A percentile compares a stretch with the other conserved stretches of the same genome.
phyloP scores from a whole-genome alignment of 2,329 filamentous ascomycete species.

The Pseudogymnoascus sp. region DNA sequence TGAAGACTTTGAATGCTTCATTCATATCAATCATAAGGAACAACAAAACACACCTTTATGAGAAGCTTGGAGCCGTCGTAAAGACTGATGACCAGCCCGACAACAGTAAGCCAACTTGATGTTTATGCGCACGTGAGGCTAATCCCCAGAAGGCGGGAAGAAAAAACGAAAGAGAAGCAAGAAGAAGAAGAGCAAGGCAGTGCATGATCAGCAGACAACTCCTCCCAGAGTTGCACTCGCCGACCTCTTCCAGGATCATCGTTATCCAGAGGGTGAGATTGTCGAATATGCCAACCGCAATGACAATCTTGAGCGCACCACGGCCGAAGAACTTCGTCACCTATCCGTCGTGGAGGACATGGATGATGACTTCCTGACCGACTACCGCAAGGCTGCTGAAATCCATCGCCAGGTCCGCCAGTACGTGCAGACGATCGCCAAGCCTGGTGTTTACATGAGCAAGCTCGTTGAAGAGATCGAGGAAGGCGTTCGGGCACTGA shows the following conservation, averaged over 20 bases:
- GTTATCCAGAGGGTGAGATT: constrained; percentile 68
- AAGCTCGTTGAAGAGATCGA: constrained; percentile 46
- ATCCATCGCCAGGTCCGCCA: constrained; percentile 46
- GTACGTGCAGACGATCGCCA: constrained; percentile 38
- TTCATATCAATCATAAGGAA: neutral
- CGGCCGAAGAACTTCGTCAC: constrained; percentile 72
- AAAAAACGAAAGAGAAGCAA: constrained; percentile 75
- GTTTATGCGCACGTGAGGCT: constrained; percentile 33
- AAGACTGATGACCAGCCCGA: neutral
- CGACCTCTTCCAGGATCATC: constrained; percentile 59
- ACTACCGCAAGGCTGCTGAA: constrained; percentile 49
- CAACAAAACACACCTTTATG: neutral
- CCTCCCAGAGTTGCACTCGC: constrained; percentile 67
- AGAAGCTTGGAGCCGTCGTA: neutral
- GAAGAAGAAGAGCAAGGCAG: constrained; percentile 59
- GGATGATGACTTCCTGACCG: constrained; percentile 35
- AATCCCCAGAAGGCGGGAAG: constrained; percentile 37
- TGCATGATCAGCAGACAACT: constrained; percentile 52
- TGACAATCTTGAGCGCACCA: constrained; percentile 68
- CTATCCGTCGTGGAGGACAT: constrained; percentile 63
- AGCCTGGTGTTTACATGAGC: constrained; percentile 40
- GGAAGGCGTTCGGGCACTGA: constrained; percentile 42
- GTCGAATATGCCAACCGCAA: constrained; percentile 54
- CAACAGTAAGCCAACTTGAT: constrained; percentile 16
- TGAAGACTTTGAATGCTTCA: neutral